Evolutionary conservation across 1,284 basidiomycete genomes (phyloP), one percentile per base, ranked within the genome.

Genomic region (Heterobasidion occidentale): DNA sequence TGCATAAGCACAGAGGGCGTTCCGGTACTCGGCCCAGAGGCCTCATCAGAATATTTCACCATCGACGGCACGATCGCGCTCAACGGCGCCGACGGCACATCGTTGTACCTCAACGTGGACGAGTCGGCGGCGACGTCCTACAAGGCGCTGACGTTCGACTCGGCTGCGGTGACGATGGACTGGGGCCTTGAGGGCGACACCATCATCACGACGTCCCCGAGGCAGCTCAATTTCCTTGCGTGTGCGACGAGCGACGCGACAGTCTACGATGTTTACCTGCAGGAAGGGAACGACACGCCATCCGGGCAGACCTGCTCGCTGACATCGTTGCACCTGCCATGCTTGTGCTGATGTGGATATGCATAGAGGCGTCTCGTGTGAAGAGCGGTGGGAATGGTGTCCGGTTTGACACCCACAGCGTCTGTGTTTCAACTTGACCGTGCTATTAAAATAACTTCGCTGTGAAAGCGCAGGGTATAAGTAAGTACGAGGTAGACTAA

Each of bases 111-210:
- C 49, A 82, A 82, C 64, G 63, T 79, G 55, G 65, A 77, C 61
- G 70, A 67, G 50, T 69, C 64, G 51, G 74, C 68, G 9, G 67
- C 75, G 42, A 70, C 76, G 8, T 79, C 78, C 14, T 83, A 79
- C 67, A 75, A 79, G 63, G 66, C 78, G 8, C 65, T 82, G 51
- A 74, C 73, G 3, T 72, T 82, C 51, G 74, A 72, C 55, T 60
- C 68, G 2, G 74, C 77, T 0, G 77, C 80, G 34, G 73, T 70
- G 11, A 81, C 79, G 36, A 78, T 75, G 8, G 71, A 79, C 61
- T 83, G 81, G 81, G 76, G 73, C 36, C 70, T 83, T 47, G 80
- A 81, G 62, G 81, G 80, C 12, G 80, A 83, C 62, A 81, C 81
- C 19, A 82, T 82, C 63, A 78, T 82, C 63, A 79, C 74, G 36